phyloP scores from a whole-genome alignment of 306 rosid species.

The Coriaria nepalensis region DNA sequence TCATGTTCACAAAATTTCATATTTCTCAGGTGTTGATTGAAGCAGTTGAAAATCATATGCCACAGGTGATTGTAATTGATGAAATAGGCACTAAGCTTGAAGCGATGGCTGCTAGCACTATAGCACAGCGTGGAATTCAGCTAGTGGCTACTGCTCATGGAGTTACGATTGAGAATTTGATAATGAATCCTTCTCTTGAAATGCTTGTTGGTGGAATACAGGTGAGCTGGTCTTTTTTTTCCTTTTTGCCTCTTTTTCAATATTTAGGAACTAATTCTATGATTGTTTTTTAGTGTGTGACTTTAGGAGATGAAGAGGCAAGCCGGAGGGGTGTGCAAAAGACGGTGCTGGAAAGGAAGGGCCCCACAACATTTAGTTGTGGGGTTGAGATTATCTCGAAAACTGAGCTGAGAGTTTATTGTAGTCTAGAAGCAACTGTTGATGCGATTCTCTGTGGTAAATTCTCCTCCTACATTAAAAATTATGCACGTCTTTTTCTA shows the following conservation, averaged over 20 bases:
- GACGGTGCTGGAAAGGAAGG: conserved; percentile 93
- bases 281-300: conserved; percentile 54
- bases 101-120: conserved; percentile 97
- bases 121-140: conserved; percentile 96
- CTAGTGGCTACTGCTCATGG: conserved; percentile 99
- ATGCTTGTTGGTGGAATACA: conserved; percentile 98
- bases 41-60: conserved; percentile 99
- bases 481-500: background rate
- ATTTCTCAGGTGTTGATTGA: conserved; percentile 74
- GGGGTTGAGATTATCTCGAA: conserved; percentile 89
- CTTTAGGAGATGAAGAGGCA: conserved; percentile 96
- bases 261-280: background rate
- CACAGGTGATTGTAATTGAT: conserved; percentile 91
- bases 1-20: conserved; percentile 8
- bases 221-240: conserved; percentile 33
- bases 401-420: conserved; percentile 72
- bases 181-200: conserved; percentile 82
- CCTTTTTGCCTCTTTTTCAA: background rate
- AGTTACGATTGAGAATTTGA: conserved; percentile 81
- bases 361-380: conserved; percentile 76
- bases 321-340: conserved; percentile 85
- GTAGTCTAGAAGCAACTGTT: conserved; percentile 72
- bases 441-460: conserved; percentile 83
- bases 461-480: background rate
- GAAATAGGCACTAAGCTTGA: conserved; percentile 97